Evolutionary conservation across 75 land plant genomes (phyloP).

Genomic region (Chamaecyparis obtusa): DNA sequence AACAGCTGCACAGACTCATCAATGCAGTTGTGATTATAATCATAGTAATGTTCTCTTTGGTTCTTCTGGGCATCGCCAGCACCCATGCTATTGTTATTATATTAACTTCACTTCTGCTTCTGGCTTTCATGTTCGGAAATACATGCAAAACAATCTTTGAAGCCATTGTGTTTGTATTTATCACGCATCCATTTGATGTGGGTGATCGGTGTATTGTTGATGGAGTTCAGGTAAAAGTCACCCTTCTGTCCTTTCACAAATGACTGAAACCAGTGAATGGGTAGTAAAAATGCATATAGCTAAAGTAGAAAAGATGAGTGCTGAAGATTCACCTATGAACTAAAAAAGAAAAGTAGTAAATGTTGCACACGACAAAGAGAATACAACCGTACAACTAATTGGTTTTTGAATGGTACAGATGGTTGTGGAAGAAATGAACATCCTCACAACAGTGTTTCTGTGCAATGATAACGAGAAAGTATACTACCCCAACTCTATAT

Average conservation of each 20-base stretch:
- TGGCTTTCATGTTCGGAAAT: slow-evolving; percentile 91
- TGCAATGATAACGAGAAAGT: slow-evolving; percentile 80
- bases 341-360: too few relatives aligned
- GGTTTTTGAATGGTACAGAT: slow-evolving; percentile 30
- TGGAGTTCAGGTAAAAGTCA: slow-evolving; percentile 57
- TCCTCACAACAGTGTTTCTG: slow-evolving; percentile 80
- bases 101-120: slow-evolving; percentile 79
- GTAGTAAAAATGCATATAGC: too few relatives aligned
- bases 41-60: slow-evolving; percentile 57
- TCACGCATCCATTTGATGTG: slow-evolving; percentile 94
- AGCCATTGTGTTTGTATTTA: slow-evolving; percentile 86
- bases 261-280: too few relatives aligned
- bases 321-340: too few relatives aligned
- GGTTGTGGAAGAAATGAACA: slow-evolving; percentile 97
- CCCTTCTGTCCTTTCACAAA: too few relatives aligned
- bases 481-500: slow-evolving; percentile 68
- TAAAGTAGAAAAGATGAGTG: too few relatives aligned
- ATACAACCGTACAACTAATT: too few relatives aligned
- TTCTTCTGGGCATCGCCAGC: slow-evolving; percentile 78
- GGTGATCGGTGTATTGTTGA: slow-evolving; percentile 93
- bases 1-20: slow-evolving; percentile 71
- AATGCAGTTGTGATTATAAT: slow-evolving; percentile 52
- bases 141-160: slow-evolving; percentile 84
- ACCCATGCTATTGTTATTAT: slow-evolving; percentile 59
- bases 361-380: too few relatives aligned